Conservation (phyloP, 768 basidiomycete species). For the Astraeus odoratus region DNA sequence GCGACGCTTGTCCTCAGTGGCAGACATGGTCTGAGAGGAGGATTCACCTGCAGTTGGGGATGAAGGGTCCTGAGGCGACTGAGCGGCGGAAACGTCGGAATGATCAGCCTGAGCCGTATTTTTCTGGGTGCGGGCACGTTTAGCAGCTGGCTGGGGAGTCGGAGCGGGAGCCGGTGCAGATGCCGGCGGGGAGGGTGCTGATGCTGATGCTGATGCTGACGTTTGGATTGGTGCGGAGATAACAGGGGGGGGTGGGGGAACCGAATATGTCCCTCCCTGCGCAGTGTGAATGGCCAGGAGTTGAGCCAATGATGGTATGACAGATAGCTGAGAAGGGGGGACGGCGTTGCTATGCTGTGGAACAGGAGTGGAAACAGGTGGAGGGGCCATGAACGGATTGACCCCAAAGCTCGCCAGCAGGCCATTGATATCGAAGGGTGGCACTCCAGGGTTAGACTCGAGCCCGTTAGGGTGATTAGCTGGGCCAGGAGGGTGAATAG, state of each 20-base stretch:
- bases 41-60: constrained; percentile 8
- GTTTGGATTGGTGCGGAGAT: constrained; percentile 8
- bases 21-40: constrained; percentile 30
- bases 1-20: constrained; percentile 86
- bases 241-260: constrained; percentile 12
- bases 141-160: constrained; percentile 32
- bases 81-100: constrained; percentile 14
- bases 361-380: constrained; percentile 16
- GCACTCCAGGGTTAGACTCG: constrained; percentile 30
- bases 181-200: not conserved
- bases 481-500: constrained; percentile 41
- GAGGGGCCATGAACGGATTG: constrained; percentile 35
- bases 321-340: constrained; percentile 6
- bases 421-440: constrained; percentile 37
- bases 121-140: constrained; percentile 54
- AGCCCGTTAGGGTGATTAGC: constrained; percentile 20
- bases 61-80: constrained; percentile 22
- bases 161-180: constrained; percentile 10
- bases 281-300: constrained; percentile 54
- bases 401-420: constrained; percentile 33
- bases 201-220: constrained; percentile 1
- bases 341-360: constrained; percentile 22
- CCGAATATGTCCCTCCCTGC: constrained; percentile 21
- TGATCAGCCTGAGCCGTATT: constrained; percentile 29
- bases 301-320: constrained; percentile 60